Evolutionary conservation across 495 filamentous ascomycete genomes (phyloP).

Genomic region (Aspergillus haitiensis): DNA sequence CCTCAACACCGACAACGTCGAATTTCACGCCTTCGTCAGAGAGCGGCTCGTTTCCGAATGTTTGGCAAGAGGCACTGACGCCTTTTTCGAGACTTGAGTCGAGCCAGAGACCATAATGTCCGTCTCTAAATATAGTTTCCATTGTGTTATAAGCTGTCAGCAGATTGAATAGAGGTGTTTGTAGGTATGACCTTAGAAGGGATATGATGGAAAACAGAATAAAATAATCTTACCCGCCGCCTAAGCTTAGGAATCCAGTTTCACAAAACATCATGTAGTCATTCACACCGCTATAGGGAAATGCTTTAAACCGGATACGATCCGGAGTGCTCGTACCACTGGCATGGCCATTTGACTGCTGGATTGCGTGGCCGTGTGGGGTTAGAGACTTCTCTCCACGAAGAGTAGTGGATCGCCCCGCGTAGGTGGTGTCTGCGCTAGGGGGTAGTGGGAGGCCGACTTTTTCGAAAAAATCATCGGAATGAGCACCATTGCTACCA

Average conservation of each 20-base stretch:
- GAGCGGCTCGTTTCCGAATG: slow-evolving; percentile 94
- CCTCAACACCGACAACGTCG: slow-evolving; percentile 84
- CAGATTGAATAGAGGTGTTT: background rate
- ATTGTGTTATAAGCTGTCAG: background rate
- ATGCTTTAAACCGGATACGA: slow-evolving; percentile 89
- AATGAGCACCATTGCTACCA: slow-evolving; percentile 27
- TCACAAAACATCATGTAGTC: slow-evolving; percentile 97
- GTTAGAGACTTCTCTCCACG: slow-evolving; percentile 31
- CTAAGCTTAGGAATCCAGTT: slow-evolving; percentile 76
- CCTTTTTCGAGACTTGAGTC: slow-evolving; percentile 86
- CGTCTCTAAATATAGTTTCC: slow-evolving; percentile 57
- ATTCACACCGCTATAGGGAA: slow-evolving; percentile 92
- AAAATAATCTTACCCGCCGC: slow-evolving; percentile 63
- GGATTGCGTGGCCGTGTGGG: slow-evolving; percentile 32
- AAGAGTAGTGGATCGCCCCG: slow-evolving; percentile 70
- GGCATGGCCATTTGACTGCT: slow-evolving; percentile 23
- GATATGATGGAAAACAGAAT: slow-evolving; percentile 7
- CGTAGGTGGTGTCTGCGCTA: slow-evolving; percentile 67
- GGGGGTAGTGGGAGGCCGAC: slow-evolving; percentile 67
- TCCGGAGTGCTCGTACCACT: slow-evolving; percentile 55
- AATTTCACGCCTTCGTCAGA: slow-evolving; percentile 94
- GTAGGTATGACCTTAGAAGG: background rate
- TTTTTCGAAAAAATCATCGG: slow-evolving; percentile 41
- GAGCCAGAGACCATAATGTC: slow-evolving; percentile 90
- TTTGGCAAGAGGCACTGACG: slow-evolving; percentile 75